Percentiles rank a stretch among this genome's conserved stretches.
phyloP scores from a whole-genome alignment of 2,329 filamentous ascomycete genomes.

The Colletotrichum musicola region DNA sequence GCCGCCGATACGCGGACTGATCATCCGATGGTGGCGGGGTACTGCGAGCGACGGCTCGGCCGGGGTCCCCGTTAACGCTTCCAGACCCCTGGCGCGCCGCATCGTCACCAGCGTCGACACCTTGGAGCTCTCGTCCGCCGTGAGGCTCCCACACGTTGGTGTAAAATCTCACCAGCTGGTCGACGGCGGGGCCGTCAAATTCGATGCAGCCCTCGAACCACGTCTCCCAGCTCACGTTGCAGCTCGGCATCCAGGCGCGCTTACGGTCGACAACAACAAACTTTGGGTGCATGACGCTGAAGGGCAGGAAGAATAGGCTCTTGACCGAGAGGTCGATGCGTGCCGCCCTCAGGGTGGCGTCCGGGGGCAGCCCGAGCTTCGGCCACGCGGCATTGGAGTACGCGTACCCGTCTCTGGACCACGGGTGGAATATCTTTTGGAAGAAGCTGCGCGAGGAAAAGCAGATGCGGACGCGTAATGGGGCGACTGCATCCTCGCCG shows the following conservation, averaged over 20 bases:
- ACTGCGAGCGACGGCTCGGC: background rate
- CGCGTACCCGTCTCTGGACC: conserved; percentile 70
- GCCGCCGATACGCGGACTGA: conserved; percentile 26
- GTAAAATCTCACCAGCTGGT: conserved; percentile 76
- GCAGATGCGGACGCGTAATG: conserved; percentile 76
- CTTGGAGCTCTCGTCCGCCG: conserved; percentile 12
- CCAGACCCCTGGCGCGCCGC: background rate
- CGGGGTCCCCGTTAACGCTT: conserved; percentile 2
- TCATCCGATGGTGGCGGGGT: conserved; percentile 12
- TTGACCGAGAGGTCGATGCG: conserved; percentile 79
- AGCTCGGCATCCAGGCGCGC: conserved; percentile 78
- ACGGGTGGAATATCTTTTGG: conserved; percentile 81
- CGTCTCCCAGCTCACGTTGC: conserved; percentile 88
- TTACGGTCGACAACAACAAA: conserved; percentile 80
- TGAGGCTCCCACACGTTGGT: conserved; percentile 71
- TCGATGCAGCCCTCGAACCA: conserved; percentile 86
- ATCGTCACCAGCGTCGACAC: conserved; percentile 1
- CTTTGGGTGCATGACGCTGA: conserved; percentile 91
- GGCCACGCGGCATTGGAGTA: conserved; percentile 73
- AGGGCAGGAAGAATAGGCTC: conserved; percentile 82
- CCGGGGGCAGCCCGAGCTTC: conserved; percentile 73
- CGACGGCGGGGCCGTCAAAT: conserved; percentile 72
- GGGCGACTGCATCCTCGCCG: conserved; percentile 35
- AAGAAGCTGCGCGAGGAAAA: conserved; percentile 80
- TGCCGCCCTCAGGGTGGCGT: conserved; percentile 62